Evolutionary conservation across 2,329 filamentous ascomycete species (phyloP).

Genomic region (Immersiporthe knoxdaviesiana): DNA sequence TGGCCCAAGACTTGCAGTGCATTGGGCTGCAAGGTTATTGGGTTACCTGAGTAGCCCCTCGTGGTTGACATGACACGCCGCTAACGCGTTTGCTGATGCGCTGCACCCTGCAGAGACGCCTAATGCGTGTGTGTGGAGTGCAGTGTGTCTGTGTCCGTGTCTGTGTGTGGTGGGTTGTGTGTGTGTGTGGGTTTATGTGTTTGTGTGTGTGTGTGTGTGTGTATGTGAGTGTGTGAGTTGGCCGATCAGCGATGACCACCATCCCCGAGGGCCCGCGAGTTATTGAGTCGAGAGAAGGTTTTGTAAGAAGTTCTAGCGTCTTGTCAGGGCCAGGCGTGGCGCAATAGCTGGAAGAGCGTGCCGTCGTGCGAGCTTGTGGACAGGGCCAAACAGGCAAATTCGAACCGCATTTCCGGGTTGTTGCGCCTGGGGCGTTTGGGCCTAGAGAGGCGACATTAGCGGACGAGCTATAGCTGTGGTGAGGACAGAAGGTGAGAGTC

Average conservation of each 20-base stretch:
- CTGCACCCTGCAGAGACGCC: constrained; percentile 26
- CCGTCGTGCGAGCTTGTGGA: background rate
- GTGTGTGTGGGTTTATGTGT: background rate
- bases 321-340: constrained; percentile 10
- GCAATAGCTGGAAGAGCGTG: constrained; percentile 1
- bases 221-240: constrained; percentile 21
- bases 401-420: background rate
- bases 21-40: constrained; percentile 23
- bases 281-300: constrained; percentile 20
- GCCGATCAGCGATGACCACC: constrained; percentile 24
- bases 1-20: constrained; percentile 15
- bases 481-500: constrained; percentile 18
- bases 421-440: constrained; percentile 10
- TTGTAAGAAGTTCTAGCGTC: constrained; percentile 26
- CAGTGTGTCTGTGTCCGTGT: constrained; percentile 8
- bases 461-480: constrained; percentile 11
- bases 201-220: background rate
- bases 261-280: constrained; percentile 13
- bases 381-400: background rate
- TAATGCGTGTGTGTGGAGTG: constrained; percentile 16
- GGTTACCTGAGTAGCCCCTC: background rate
- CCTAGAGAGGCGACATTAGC: constrained; percentile 24
- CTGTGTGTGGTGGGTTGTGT: background rate
- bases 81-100: constrained; percentile 21
- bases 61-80: constrained; percentile 17